Conservation (phyloP, 2,329 filamentous ascomycete genomes). For the Trichoderma cornu-damae region DNA sequence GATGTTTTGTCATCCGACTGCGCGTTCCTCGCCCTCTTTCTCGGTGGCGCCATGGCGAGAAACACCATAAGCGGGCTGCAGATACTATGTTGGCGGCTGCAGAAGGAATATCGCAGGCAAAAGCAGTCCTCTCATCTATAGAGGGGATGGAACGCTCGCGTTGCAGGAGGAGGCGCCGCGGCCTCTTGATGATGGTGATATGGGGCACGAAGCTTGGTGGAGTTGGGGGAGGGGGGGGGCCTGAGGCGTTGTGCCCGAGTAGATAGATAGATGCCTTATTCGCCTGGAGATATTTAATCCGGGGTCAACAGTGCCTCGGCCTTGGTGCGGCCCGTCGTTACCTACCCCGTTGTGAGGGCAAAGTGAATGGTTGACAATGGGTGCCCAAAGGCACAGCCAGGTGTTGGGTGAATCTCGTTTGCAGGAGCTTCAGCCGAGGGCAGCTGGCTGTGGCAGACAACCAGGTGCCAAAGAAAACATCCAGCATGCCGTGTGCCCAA, state of each 20-base stretch:
- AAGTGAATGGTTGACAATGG: conserved; percentile 13
- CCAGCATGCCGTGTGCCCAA: no score
- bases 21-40: conserved; percentile 25
- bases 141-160: background rate
- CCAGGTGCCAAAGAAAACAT: background rate
- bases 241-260: background rate
- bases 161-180: background rate
- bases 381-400: background rate
- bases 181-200: background rate
- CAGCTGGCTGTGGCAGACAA: background rate
- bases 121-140: no score
- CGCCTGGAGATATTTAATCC: background rate
- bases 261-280: background rate
- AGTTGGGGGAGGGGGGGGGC: background rate
- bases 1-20: conserved; percentile 18
- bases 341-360: background rate
- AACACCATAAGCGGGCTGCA: background rate
- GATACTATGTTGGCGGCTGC: no score
- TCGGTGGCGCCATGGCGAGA: conserved; percentile 25
- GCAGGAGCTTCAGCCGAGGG: background rate
- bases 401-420: background rate
- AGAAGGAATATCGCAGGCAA: no score
- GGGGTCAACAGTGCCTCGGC: background rate
- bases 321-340: background rate
- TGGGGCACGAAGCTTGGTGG: background rate